Conservation (phyloP, 1,284 basidiomycete genomes). For the Ustilago nuda region DNA sequence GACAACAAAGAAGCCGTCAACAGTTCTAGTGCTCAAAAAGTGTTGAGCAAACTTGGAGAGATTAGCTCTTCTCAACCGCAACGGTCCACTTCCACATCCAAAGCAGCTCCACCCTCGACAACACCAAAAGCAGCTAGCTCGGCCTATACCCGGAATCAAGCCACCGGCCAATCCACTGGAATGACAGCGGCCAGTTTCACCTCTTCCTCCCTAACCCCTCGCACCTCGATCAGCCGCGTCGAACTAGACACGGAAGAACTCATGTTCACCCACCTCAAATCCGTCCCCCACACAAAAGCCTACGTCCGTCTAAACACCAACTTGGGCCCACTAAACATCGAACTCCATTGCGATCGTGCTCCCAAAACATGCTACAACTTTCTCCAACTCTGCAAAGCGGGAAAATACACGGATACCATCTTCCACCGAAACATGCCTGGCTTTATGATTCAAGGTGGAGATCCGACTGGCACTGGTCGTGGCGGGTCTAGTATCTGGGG, state of each 20-base stretch:
- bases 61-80: not conserved
- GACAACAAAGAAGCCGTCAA: conserved; percentile 65
- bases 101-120: not conserved
- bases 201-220: conserved; percentile 87
- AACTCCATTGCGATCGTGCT: conserved; percentile 89
- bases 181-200: conserved; percentile 91
- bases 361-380: conserved; percentile 98
- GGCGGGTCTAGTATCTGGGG: conserved; percentile 96
- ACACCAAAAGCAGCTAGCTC: conserved; percentile 3
- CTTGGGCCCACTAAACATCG: conserved; percentile 87
- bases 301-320: conserved; percentile 82
- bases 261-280: conserved; percentile 78
- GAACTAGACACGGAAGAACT: conserved; percentile 90
- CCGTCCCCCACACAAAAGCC: conserved; percentile 29
- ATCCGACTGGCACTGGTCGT: conserved; percentile 93
- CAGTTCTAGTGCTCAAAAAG: conserved; percentile 51
- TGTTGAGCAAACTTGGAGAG: conserved; percentile 51
- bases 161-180: conserved; percentile 90
- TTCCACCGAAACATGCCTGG: conserved; percentile 96
- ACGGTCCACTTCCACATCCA: not conserved
- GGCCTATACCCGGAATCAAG: conserved; percentile 57
- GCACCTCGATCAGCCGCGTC: conserved; percentile 80
- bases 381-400: conserved; percentile 75
- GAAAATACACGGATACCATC: conserved; percentile 85
- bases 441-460: conserved; percentile 98